These are phyloP conservation scores for Dryadomyces quercivorus DNA, from an alignment of 2,329 filamentous ascomycete genomes.

Conservation along the genomic window DNA sequence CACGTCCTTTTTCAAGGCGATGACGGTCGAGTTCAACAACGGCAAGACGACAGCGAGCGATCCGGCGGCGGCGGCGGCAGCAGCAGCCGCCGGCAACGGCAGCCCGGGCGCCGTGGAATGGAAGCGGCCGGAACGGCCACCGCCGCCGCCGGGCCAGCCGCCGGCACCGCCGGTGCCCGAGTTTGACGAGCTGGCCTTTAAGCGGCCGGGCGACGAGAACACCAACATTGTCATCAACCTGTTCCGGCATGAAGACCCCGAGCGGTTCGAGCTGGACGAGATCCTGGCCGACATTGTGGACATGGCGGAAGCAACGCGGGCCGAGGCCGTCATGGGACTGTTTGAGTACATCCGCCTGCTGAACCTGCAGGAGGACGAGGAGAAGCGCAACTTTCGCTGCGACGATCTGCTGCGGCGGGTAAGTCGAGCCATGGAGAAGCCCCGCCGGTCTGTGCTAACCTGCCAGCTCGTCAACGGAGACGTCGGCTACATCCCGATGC, in stretches of 20 bases:
- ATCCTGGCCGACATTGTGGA: slow-evolving; percentile 76
- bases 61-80: background rate
- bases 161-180: slow-evolving; percentile 49
- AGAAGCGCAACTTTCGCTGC: slow-evolving; percentile 84
- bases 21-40: slow-evolving; percentile 62
- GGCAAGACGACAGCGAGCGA: slow-evolving; percentile 29
- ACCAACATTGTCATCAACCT: slow-evolving; percentile 84
- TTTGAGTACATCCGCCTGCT: slow-evolving; percentile 91
- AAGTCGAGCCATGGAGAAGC: too few relatives aligned
- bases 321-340: slow-evolving; percentile 78
- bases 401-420: slow-evolving; percentile 73
- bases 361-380: slow-evolving; percentile 84
- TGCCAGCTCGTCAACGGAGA: slow-evolving; percentile 61
- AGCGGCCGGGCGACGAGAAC: slow-evolving; percentile 85
- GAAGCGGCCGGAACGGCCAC: slow-evolving; percentile 61
- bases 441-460: background rate
- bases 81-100: too few relatives aligned
- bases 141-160: slow-evolving; percentile 22
- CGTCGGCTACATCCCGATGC: slow-evolving; percentile 71
- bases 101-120: slow-evolving; percentile 51
- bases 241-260: slow-evolving; percentile 69
- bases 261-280: slow-evolving; percentile 69
- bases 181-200: slow-evolving; percentile 86
- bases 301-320: slow-evolving; percentile 72
- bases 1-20: slow-evolving; percentile 72